Base-by-base conservation (phyloP, 441 rosid genomes). In the Francoa sonchifolia region DNA sequence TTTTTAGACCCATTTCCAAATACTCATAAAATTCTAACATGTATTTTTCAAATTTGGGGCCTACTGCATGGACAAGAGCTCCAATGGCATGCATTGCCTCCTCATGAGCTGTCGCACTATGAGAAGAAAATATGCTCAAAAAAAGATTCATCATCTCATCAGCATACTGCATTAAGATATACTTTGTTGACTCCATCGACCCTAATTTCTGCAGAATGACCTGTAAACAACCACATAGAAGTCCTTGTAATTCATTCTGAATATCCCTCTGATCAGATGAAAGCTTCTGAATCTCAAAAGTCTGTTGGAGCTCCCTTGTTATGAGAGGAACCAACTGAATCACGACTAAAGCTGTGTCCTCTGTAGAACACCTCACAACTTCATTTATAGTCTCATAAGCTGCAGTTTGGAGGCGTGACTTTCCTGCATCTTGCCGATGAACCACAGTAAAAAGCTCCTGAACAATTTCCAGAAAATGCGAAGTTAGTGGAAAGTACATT, bases 241-340 rank as follows among this genome's bases (percentile, higher is more conserved):
- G 43, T 16, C 43, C 43, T 8, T 39, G 43, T 13, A 39, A 39
- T n/a, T 39, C 43, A 39, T 39, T 39, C 29, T 39, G 43, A 12
- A 19, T 39, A 13, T 39, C 43, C 43, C 43, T 39, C 43, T 39
- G 27, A 39, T 39, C 43, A 19, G 43, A 7, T 20, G 43, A 39
- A 11, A 39, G 43, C 28, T 21, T 21, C 1, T 4, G 3, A 2
- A 16, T 28, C 27, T 39, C 43, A 21, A 39, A 28, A 39, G 43
- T 39, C 29, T 39, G 43, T 14, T 39, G 43, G 27, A 39, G 43
- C 27, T 39, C 43, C 43, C 19, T 39, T 28, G 21, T 39, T 14
- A 39, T 39, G 27, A 39, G 25, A 21, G 43, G 43, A 39, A 39
- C 27, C 8, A 39, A 28, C 6, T 39, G 43, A 26, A 39, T 21